Percentiles rank a stretch among this genome's conserved stretches.
Evolutionary conservation across 2,329 filamentous ascomycete species (phyloP).

Genomic region (Sporothrix protearum): DNA sequence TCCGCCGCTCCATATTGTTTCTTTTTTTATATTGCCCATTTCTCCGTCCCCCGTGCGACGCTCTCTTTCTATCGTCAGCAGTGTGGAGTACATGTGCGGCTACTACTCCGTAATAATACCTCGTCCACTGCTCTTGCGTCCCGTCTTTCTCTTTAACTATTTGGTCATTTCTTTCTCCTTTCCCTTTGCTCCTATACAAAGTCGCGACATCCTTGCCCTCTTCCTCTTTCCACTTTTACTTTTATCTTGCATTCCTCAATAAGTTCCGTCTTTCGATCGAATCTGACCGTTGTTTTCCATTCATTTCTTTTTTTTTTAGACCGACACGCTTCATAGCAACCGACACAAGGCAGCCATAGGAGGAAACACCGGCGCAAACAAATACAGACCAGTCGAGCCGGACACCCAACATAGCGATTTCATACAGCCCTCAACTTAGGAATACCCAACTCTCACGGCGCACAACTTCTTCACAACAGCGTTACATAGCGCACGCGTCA

Average conservation of each 20-base stretch:
- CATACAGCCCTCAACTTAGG: not conserved
- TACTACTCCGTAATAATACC: conserved; percentile 15
- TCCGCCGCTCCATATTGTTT: conserved; percentile 17
- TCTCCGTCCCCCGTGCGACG: conserved; percentile 9
- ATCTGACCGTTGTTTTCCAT: conserved; percentile 23
- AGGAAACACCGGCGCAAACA: not conserved
- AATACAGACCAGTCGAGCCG: not conserved
- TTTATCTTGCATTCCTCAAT: not conserved
- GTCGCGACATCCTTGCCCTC: not conserved
- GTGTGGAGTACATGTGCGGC: conserved; percentile 20
- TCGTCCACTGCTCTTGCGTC: not conserved
- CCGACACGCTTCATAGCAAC: not conserved
- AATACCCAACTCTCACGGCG: not conserved
- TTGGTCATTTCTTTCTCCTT: not conserved
- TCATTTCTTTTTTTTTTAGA: not conserved
- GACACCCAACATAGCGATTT: not conserved
- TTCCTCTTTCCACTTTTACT: not conserved
- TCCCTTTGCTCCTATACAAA: not conserved
- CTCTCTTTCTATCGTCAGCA: not conserved
- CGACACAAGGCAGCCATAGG: not conserved
- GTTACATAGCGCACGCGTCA: not conserved
- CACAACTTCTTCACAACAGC: conserved; percentile 16
- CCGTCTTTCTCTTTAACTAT: not conserved
- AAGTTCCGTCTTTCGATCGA: conserved; percentile 27
- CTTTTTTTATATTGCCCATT: conserved; percentile 19